Conservation (phyloP, 805 yeast genomes). For the Lachancea kluyveri region DNA sequence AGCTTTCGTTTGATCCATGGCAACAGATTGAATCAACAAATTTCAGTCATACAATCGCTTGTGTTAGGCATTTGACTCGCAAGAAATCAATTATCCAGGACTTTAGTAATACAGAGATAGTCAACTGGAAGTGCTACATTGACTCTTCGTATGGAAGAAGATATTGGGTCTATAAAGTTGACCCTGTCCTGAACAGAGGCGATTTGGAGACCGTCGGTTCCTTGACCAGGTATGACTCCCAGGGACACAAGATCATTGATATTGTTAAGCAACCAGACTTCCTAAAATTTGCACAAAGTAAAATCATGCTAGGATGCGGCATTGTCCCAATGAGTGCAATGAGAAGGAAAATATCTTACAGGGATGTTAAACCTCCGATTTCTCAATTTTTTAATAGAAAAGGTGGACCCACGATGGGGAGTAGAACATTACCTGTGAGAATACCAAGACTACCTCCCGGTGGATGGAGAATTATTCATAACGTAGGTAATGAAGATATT, state of each 20-base stretch:
- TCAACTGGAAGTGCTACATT: conserved; percentile 30
- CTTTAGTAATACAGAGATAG: conserved; percentile 14
- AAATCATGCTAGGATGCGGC: conserved; percentile 34
- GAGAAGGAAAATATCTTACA: conserved; percentile 24
- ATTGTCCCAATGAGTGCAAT: conserved; percentile 24
- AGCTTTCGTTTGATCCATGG: conserved; percentile 50
- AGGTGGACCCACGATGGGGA: conserved; percentile 23
- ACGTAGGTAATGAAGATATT: conserved; percentile 14
- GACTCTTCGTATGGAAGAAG: conserved; percentile 56
- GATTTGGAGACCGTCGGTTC: conserved; percentile 29
- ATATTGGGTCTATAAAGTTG: conserved; percentile 65
- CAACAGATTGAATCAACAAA: conserved; percentile 28
- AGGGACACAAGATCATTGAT: conserved; percentile 52
- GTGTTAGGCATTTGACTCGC: conserved; percentile 14
- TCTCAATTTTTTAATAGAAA: conserved; percentile 29
- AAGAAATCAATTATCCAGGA: conserved; percentile 20
- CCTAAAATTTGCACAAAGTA: conserved; percentile 34
- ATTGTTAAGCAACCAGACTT: conserved; percentile 36
- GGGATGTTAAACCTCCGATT: conserved; percentile 30
- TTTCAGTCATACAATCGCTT: conserved; percentile 20
- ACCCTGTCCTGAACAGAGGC: conserved; percentile 29
- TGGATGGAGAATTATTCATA: conserved; percentile 29
- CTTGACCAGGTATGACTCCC: conserved; percentile 53
- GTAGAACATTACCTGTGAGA: conserved; percentile 10
- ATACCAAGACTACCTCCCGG: conserved; percentile 30